phyloP scores from a whole-genome alignment of 805 yeast species.

The Yamadazyma ubonensis region DNA sequence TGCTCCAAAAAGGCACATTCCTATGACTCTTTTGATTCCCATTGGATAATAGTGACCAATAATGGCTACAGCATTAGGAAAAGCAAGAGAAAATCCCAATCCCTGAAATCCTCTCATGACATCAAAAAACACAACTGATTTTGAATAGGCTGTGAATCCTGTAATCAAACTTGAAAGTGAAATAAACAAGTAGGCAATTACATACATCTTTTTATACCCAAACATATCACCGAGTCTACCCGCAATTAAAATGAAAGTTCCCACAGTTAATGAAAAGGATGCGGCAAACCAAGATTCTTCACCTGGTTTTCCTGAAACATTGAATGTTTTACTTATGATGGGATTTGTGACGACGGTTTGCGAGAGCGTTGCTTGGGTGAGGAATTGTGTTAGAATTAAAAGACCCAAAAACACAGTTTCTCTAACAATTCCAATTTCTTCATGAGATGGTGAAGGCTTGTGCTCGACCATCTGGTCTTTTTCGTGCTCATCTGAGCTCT shows the following conservation, averaged over 20 bases:
- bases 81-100: constrained; percentile 33
- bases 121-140: constrained; percentile 25
- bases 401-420: constrained; percentile 24
- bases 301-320: constrained; percentile 25
- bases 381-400: constrained; percentile 27
- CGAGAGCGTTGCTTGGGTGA: constrained; percentile 30
- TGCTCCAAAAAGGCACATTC: constrained; percentile 32
- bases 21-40: constrained; percentile 19
- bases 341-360: constrained; percentile 26
- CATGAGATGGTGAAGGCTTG: constrained; percentile 16
- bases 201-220: constrained; percentile 31
- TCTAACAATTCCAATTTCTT: constrained; percentile 23
- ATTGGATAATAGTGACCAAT: constrained; percentile 31
- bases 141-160: constrained; percentile 28
- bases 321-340: constrained; percentile 23
- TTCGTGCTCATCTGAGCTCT: constrained; percentile 1
- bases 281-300: constrained; percentile 38
- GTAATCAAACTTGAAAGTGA: constrained; percentile 23
- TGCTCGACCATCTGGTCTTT: not conserved
- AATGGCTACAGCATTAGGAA: constrained; percentile 36
- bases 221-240: constrained; percentile 37
- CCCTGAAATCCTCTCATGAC: constrained; percentile 34
- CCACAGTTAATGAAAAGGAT: constrained; percentile 33
- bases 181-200: constrained; percentile 25
- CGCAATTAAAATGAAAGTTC: constrained; percentile 33